phyloP scores from a whole-genome alignment of 495 filamentous ascomycete genomes.

The Hypomontagnella monticulosa region DNA sequence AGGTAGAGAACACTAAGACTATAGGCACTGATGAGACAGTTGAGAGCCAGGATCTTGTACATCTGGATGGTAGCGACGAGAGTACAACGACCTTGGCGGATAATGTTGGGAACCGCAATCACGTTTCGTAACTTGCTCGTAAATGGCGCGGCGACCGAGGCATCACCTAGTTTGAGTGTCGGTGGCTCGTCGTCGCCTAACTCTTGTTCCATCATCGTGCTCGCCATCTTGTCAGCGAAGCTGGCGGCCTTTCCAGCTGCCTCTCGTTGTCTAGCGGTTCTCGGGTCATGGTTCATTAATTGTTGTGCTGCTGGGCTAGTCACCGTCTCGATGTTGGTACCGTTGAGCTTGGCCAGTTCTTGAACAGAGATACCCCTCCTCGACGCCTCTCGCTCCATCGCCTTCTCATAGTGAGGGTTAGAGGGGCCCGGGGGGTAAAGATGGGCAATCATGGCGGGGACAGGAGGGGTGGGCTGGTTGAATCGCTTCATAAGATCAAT shows the following conservation, averaged over 20 bases:
- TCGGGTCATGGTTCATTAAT: conserved; percentile 65
- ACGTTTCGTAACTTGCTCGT: conserved; percentile 98
- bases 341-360: conserved; percentile 54
- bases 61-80: conserved; percentile 99
- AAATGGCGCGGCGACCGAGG: conserved; percentile 95
- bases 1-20: conserved; percentile 95
- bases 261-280: conserved; percentile 68
- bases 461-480: conserved; percentile 89
- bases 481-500: conserved; percentile 88
- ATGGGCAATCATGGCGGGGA: conserved; percentile 90
- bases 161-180: conserved; percentile 96
- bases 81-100: conserved; percentile 95
- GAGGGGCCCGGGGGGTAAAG: conserved; percentile 89
- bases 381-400: conserved; percentile 81
- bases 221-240: conserved; percentile 87
- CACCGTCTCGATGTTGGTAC: conserved; percentile 64
- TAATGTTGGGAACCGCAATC: conserved; percentile 96
- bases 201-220: conserved; percentile 89
- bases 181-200: conserved; percentile 90
- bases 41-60: conserved; percentile 99
- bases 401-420: conserved; percentile 97
- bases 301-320: conserved; percentile 77
- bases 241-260: conserved; percentile 75
- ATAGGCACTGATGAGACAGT: conserved; percentile 98
- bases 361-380: conserved; percentile 70